A percentile compares a stretch with the other conserved stretches of the same genome.
Conservation (phyloP, 306 rosid species). For the Senna tora region DNA sequence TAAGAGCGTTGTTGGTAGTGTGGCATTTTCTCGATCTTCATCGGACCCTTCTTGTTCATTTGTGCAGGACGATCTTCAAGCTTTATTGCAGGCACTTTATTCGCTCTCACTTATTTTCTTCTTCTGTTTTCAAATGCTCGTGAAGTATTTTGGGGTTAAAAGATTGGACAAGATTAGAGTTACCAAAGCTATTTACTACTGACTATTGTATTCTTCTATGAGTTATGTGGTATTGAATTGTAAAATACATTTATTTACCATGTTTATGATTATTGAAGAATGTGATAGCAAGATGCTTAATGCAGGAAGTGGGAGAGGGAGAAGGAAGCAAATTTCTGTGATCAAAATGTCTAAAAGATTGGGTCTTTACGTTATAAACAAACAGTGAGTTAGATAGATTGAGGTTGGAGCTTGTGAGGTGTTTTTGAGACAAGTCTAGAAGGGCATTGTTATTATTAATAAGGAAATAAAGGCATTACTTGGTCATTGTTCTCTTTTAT, state of each 20-base stretch:
- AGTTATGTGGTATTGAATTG: too few relatives aligned
- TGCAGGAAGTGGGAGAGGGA: too few relatives aligned
- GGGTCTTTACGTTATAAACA: too few relatives aligned
- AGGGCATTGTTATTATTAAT: neutral
- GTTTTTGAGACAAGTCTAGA: neutral
- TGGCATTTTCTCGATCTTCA: slow-evolving; percentile 9
- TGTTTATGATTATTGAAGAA: too few relatives aligned
- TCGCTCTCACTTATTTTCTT: neutral
- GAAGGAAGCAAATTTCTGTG: too few relatives aligned
- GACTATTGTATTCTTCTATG: neutral
- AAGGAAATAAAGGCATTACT: neutral
- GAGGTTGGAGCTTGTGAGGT: neutral
- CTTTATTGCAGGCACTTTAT: slow-evolving; percentile 51
- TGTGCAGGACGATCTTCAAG: slow-evolving; percentile 50
- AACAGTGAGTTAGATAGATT: neutral
- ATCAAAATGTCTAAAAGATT: too few relatives aligned
- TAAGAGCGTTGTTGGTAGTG: neutral
- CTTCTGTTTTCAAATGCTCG: neutral
- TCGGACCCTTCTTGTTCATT: slow-evolving; percentile 7
- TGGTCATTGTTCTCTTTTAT: neutral
- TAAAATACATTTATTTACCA: too few relatives aligned
- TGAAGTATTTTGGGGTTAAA: neutral
- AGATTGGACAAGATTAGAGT: neutral
- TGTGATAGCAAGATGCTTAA: neutral
- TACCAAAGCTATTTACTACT: too few relatives aligned